A percentile compares a stretch with the other conserved stretches of the same genome.
These are phyloP conservation scores for Drechslerella dactyloides DNA, from an alignment of 2,329 filamentous ascomycete genomes.

Conservation along the genomic window DNA sequence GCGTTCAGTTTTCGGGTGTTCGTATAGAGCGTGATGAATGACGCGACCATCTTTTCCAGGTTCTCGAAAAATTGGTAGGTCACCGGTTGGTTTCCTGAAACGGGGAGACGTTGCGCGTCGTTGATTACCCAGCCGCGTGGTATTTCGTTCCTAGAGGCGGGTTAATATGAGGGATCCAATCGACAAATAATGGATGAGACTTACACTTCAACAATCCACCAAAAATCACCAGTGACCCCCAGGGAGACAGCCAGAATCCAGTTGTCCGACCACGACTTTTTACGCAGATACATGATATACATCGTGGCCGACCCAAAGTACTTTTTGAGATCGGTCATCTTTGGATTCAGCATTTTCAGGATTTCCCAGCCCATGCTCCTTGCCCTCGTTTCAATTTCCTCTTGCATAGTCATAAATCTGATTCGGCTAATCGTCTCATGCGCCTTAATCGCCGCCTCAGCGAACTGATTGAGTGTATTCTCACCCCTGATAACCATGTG, in stretches of 20 bases:
- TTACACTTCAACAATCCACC: conserved; percentile 75
- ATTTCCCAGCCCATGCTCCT: conserved; percentile 70
- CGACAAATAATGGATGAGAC: conserved; percentile 52
- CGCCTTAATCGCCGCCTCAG: conserved; percentile 66
- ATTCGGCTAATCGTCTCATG: conserved; percentile 67
- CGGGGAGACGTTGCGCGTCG: conserved; percentile 49
- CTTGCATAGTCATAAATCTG: conserved; percentile 67
- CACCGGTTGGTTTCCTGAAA: conserved; percentile 45
- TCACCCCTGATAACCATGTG: conserved; percentile 67
- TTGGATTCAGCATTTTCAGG: conserved; percentile 61
- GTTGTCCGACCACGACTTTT: conserved; percentile 71
- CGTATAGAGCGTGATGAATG: conserved; percentile 57
- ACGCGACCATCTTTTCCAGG: conserved; percentile 57
- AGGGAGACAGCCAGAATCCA: conserved; percentile 77
- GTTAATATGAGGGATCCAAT: not conserved
- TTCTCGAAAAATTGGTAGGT: conserved; percentile 56
- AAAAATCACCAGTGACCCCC: conserved; percentile 75
- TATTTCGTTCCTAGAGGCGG: conserved; percentile 37
- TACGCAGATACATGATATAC: conserved; percentile 72
- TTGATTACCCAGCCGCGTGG: conserved; percentile 55
- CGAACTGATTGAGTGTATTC: conserved; percentile 67
- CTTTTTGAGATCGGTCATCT: conserved; percentile 65
- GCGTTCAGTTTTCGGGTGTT: conserved; percentile 57
- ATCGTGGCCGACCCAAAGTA: conserved; percentile 69
- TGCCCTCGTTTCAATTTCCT: conserved; percentile 68